Conservation (phyloP, 495 filamentous ascomycete species). For the Podospora pseudoanserina region DNA sequence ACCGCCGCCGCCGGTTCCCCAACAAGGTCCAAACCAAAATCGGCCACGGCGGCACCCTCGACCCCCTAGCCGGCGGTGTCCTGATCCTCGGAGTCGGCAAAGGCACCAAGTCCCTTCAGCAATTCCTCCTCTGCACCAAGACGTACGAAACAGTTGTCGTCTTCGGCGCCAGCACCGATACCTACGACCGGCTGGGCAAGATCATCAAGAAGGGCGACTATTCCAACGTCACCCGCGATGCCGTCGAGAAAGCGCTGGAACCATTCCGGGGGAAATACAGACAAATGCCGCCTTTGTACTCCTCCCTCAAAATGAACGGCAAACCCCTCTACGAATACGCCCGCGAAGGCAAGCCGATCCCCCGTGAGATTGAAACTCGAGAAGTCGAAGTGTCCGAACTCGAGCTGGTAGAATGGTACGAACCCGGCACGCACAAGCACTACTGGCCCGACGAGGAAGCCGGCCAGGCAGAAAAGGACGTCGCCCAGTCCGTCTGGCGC, state of each 20-base stretch:
- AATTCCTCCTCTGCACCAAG: slow-evolving; percentile 85
- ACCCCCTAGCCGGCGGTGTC: slow-evolving; percentile 90
- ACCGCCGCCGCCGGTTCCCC: slow-evolving; percentile 34
- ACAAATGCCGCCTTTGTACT: slow-evolving; percentile 88
- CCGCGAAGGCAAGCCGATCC: slow-evolving; percentile 76
- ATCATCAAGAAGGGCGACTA: slow-evolving; percentile 69
- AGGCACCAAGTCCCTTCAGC: slow-evolving; percentile 75
- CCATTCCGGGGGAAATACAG: slow-evolving; percentile 80
- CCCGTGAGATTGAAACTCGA: slow-evolving; percentile 75
- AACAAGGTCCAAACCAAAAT: slow-evolving; percentile 71
- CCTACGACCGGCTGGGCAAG: slow-evolving; percentile 82
- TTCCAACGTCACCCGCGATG: slow-evolving; percentile 71
- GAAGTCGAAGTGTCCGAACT: slow-evolving; percentile 71
- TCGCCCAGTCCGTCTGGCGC: slow-evolving; percentile 66
- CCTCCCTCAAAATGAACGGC: slow-evolving; percentile 84
- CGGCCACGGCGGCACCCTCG: slow-evolving; percentile 93
- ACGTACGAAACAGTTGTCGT: slow-evolving; percentile 83
- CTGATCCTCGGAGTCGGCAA: slow-evolving; percentile 81
- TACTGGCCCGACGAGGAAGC: slow-evolving; percentile 74
- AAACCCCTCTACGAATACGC: slow-evolving; percentile 96
- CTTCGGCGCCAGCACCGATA: slow-evolving; percentile 90
- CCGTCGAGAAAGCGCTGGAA: slow-evolving; percentile 70
- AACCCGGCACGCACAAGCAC: slow-evolving; percentile 71
- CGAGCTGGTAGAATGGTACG: slow-evolving; percentile 82
- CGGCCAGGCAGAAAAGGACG: slow-evolving; percentile 62